Base-by-base conservation (phyloP, 306 rosid species). In the Quercus suber region DNA sequence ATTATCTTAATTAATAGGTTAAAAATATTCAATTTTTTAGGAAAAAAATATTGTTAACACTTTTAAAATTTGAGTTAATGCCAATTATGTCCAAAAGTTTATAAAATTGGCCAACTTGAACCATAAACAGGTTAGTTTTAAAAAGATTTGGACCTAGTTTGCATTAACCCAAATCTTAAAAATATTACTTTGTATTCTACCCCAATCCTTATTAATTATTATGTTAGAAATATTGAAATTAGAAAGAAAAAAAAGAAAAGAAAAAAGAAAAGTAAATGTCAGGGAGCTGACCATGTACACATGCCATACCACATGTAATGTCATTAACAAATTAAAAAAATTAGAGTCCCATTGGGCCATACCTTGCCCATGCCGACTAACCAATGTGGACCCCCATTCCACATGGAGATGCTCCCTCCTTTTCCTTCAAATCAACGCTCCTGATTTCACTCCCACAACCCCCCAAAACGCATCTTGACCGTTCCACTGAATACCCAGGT, bases 361-460 rank as follows among this genome's bases (percentile, higher is more conserved):
- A 78, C 53, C 55, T 68, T 78, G 77, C 71, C 77, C 86, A 87
- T 77, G 74, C 80, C 79, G 71, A 84, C 82, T 86, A 75, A 15
- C 55, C 58, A 57, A 25, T 74, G 67, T 81, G 94, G 86, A 28
- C 82, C 78, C 78, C 86, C 86, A 58, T 14, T 81, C 82, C 92
- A 88, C 93, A 88, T 88, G 94, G 82, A 19, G 63, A 80, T 92
- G 95, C 84, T 73, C 70, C 84, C 74, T 65, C n/a, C 4, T 72
- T 76, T 82, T 52, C 76, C 88, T 80, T 82, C 55, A 60, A 82
- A 79, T 76, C 78, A 72, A 89, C 82, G 90, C 85, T 73, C 81
- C 78, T 74, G 76, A 90, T 92, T 79, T 73, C 55, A 20, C 89
- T 78, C 83, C 84, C 67, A 78, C 80, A 20, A 31, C 18, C 70